phyloP scores from a whole-genome alignment of 129 eudicot genomes.

The carrot (Daucus carota) region DNA sequence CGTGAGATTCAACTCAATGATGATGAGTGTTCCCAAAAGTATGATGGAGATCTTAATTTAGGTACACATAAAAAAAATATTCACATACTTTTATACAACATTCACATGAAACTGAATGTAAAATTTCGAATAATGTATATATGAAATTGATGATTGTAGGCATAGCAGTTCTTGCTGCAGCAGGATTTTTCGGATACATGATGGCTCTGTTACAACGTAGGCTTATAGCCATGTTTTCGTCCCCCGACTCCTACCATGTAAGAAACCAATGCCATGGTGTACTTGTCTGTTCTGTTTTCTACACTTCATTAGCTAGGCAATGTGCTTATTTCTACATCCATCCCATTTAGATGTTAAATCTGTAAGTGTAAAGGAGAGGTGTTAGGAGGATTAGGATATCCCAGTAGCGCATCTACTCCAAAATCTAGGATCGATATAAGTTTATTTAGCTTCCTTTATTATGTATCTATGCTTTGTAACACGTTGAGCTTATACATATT shows the following conservation, averaged over 20 bases:
- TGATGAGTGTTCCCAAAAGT: conserved; percentile 62
- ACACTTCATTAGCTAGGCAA: background rate
- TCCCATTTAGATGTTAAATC: background rate
- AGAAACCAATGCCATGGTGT: conserved; percentile 18
- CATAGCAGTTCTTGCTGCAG: conserved; percentile 62
- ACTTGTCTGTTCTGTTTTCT: background rate
- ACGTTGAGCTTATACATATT: background rate
- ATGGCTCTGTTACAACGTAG: conserved; percentile 75
- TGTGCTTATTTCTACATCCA: background rate
- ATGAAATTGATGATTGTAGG: conserved; percentile 34
- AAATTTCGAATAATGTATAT: background rate
- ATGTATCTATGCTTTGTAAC: background rate
- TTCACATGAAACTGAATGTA: background rate
- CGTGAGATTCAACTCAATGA: conserved; percentile 85
- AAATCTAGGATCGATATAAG: background rate
- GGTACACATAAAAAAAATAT: conserved; percentile 36
- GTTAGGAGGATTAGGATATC: background rate
- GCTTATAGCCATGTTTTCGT: conserved; percentile 49
- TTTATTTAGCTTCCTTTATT: background rate
- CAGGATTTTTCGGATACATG: conserved; percentile 82
- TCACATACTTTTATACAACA: background rate
- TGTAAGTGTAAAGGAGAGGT: background rate
- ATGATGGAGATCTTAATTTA: conserved; percentile 61
- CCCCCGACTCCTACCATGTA: conserved; percentile 45
- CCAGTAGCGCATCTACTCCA: background rate